Evolutionary conservation across 225 moss, liverwort and hornwort species (phyloP).

Genomic region (Physcomitrellopsis africana): DNA sequence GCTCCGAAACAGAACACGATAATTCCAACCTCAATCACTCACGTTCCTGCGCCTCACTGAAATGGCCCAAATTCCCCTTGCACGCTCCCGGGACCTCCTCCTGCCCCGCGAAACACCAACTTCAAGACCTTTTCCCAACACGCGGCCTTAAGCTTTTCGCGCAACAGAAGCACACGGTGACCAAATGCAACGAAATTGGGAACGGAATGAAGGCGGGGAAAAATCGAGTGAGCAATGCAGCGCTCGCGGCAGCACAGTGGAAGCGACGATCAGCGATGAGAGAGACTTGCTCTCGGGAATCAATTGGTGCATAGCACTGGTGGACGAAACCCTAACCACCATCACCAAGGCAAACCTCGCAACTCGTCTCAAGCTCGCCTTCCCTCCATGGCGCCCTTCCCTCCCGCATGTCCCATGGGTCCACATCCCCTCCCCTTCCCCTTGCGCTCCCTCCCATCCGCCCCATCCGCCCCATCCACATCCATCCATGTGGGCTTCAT

Average conservation of each 20-base stretch:
- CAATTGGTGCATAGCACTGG: conserved; percentile 21
- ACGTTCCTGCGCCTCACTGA: conserved; percentile 9
- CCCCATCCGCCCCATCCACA: too few species aligned
- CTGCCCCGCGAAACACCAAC: neutral
- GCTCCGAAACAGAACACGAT: neutral
- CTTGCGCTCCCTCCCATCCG: too few species aligned
- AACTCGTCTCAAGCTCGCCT: conserved; percentile 32
- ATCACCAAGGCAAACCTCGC: conserved; percentile 37
- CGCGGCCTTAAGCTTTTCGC: neutral
- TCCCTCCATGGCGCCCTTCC: conserved; percentile 27
- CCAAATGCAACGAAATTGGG: conserved; percentile 9
- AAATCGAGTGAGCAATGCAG: neutral
- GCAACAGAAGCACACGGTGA: neutral
- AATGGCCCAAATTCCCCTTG: conserved; percentile 17
- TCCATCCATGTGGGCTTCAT: too few species aligned
- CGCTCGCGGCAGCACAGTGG: neutral
- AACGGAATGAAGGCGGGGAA: conserved; percentile 12
- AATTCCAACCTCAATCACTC: conserved; percentile 21
- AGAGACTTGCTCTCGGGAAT: neutral
- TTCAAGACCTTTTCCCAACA: neutral
- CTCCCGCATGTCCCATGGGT: conserved; percentile 24
- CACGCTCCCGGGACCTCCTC: conserved; percentile 13
- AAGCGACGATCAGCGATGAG: conserved; percentile 16
- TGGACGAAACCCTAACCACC: conserved; percentile 54
- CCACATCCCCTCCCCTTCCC: neutral